phyloP scores from a whole-genome alignment of 2,329 filamentous ascomycete genomes.

The Furcasterigmium furcatum region DNA sequence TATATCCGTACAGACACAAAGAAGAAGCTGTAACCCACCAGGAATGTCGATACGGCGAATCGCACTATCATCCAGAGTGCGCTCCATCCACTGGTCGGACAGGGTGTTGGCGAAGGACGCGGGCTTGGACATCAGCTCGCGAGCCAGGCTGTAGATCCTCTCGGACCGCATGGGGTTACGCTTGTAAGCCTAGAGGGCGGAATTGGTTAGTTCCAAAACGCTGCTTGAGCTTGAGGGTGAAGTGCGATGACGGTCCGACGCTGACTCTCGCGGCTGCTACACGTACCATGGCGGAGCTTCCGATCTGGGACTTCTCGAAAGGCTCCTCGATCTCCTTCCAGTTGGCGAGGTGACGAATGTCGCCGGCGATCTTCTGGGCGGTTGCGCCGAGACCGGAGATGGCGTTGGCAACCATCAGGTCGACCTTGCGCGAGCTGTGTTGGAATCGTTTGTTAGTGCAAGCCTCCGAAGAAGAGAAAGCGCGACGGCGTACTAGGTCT shows the following conservation, averaged over 20 bases:
- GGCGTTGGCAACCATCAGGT: constrained; percentile 78
- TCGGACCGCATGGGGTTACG: constrained; percentile 40
- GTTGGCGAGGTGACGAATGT: constrained; percentile 70
- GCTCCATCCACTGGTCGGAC: constrained; percentile 43
- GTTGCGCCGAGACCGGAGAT: constrained; percentile 76
- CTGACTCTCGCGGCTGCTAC: too few species aligned
- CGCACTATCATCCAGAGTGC: constrained; percentile 74
- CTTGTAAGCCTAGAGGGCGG: constrained; percentile 35
- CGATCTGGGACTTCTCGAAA: constrained; percentile 77
- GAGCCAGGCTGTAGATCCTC: constrained; percentile 31
- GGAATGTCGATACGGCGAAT: constrained; percentile 46
- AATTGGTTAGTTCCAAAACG: neutral
- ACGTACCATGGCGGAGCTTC: constrained; percentile 44
- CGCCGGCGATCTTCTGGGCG: constrained; percentile 64
- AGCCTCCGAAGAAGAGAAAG: neutral
- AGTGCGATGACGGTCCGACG: too few species aligned
- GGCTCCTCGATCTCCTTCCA: constrained; percentile 86
- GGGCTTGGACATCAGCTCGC: constrained; percentile 20
- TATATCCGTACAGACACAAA: too few species aligned
- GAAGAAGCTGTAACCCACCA: too few species aligned
- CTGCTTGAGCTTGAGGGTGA: too few species aligned
- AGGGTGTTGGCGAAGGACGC: constrained; percentile 22
- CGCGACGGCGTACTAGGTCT: constrained; percentile 35
- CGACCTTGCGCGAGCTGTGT: constrained; percentile 67
- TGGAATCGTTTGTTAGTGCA: too few species aligned